Conservation (phyloP, 2,329 filamentous ascomycete genomes). For the Aspergillus neotritici region DNA sequence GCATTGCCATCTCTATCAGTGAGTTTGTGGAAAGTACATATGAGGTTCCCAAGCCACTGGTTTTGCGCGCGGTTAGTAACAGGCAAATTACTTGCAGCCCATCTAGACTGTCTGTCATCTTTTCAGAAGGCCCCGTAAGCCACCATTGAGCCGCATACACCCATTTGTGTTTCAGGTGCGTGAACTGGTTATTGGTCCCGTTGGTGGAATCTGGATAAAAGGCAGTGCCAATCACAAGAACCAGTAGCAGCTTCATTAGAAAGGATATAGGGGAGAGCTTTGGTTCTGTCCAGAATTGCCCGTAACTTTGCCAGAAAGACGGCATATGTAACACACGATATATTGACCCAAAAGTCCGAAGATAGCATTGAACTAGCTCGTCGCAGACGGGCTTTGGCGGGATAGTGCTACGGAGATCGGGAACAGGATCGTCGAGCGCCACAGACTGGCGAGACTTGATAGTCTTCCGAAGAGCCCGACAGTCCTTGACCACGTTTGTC, state of each 20-base stretch:
- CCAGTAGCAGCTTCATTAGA: slow-evolving; percentile 27
- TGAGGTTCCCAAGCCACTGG: slow-evolving; percentile 19
- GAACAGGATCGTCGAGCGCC: slow-evolving; percentile 15
- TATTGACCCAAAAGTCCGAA: slow-evolving; percentile 27
- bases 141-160: slow-evolving; percentile 32
- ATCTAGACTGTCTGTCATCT: slow-evolving; percentile 22
- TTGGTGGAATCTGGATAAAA: slow-evolving; percentile 17
- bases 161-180: slow-evolving; percentile 19
- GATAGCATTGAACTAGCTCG: slow-evolving; percentile 19
- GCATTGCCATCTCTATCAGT: slow-evolving; percentile 21
- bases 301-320: slow-evolving; percentile 29
- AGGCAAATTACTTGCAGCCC: slow-evolving; percentile 34
- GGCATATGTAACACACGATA: slow-evolving; percentile 33
- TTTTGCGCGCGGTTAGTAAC: slow-evolving; percentile 27
- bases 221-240: slow-evolving; percentile 28
- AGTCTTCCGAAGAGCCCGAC: slow-evolving; percentile 13
- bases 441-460: slow-evolving; percentile 18
- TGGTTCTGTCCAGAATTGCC: slow-evolving; percentile 23
- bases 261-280: slow-evolving; percentile 13
- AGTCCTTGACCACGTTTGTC: slow-evolving; percentile 11
- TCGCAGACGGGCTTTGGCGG: slow-evolving; percentile 17
- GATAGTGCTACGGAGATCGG: slow-evolving; percentile 15
- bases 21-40: slow-evolving; percentile 17
- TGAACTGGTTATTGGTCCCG: slow-evolving; percentile 7
- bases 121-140: slow-evolving; percentile 31